Evolutionary conservation across 108 stramenopile genomes (phyloP), one percentile per base, ranked within the genome.

Genomic region (Chaetoceros muelleri): DNA sequence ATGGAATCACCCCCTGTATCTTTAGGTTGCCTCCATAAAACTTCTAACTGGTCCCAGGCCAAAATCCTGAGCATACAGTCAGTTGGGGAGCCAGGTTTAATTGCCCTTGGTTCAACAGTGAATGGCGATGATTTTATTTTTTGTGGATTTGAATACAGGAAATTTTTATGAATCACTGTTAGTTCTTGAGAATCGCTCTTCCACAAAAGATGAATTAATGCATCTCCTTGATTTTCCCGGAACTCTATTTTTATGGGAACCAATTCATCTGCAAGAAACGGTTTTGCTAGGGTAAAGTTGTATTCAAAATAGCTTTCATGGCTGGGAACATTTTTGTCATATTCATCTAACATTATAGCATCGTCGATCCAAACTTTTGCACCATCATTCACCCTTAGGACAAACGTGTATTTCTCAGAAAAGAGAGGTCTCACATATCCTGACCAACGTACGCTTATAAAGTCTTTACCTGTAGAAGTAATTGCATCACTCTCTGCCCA

Each of bases 391-490:
- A 65, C 84, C 23, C 65, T 51, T 3, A 73, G 67, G 24, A 44
- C 46, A 53, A 90, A 83, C 8, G 75, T 70, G 55, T 76, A 84
- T 16, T 49, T 34, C 70, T 87, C 88, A n/a, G 30, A 10, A 52
- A 87, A 84, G 20, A 74, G 56, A 26, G 83, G 74, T 57, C 74
- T 76, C 1, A 87, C 46, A 34, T 57, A 84, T n/a, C 89, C 89
- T 1, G 64, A 67, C 89, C 89, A 91, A 26, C 85, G 71, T 19
- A 76, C 62, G 25, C 82, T 82, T 24, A 85, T 73, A 63, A 81
- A 85, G 61, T 87, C 84, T 49, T 58, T 66, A 7, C 75, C 80
- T 1, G 74, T 74, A 21, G 55, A 48, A 7, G 78, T 82, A 29
- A 87, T 55, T 44, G 77, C 40, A 48, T 79, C 66, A 27, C 46